Evolutionary conservation across 441 rosid species (phyloP), one percentile per base, ranked within the genome.

Genomic region (Bocquillonia castaneifolia): DNA sequence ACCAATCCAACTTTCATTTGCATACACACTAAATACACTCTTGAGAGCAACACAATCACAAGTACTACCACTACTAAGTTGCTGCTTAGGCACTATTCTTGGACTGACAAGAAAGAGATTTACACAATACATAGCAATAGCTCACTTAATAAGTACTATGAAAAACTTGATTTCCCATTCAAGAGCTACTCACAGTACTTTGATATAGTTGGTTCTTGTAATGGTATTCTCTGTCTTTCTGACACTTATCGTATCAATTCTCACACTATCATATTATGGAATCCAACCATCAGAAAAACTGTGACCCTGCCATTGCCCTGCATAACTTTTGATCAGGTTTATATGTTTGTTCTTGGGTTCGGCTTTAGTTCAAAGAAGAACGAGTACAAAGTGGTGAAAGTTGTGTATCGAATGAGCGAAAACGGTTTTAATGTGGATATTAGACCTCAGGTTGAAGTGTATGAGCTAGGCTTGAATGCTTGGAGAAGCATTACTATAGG

Each of bases 321-420:
- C 54, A 13, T 59, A n/a, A 10, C 5, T n/a, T 53, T 34, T 36
- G 53, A 69, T 52, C 59, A 37, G 0, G 18, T 50, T 13, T 59
- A 51, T 54, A 59, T 42, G 64, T 54, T 62, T 22, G 56, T 42
- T 63, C 64, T 61, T 25, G 80, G 80, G 26, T 77, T 77, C n/a
- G 80, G 80, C 3, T 77, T 73, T 20, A 69, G 70, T 57, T 9
- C 40, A 3, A 73, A 61, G 22, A 50, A 39, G 0, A 32, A 51
- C 20, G 71, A 69, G 0, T 57, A 77, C 44, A 73, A 77, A 61
- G 69, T 70, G 29, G 69, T 77, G 25, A 76, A 66, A 67, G 40
- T 71, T 51, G 79, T 76, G 22, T 69, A 69, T 25, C 20, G 31
- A 10, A 31, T 40, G n/a, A 36, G 20, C 1, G 13, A 36, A 20